Evolutionary conservation across 164 flowering plant species (phyloP).

Genomic region (Piper betle): DNA sequence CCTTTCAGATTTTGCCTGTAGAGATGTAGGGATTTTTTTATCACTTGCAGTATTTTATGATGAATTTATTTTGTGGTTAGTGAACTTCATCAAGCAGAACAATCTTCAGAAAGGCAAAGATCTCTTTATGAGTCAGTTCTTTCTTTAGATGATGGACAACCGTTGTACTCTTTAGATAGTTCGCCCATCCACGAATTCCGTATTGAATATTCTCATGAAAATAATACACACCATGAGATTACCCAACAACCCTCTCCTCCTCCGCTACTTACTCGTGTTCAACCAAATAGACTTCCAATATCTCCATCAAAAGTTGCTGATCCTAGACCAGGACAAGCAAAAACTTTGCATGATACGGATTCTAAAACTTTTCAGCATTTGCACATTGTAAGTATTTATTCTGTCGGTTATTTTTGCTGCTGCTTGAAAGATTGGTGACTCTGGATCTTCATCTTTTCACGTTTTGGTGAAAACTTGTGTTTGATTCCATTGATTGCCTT

Average conservation of each 20-base stretch:
- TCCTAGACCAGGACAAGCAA: conserved; percentile 92
- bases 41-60: neutral
- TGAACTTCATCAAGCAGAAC: conserved; percentile 54
- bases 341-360: conserved; percentile 30
- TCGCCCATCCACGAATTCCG: conserved; percentile 11
- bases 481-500: neutral
- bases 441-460: neutral
- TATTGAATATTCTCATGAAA: conserved; percentile 20
- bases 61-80: conserved; percentile 7
- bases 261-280: conserved; percentile 75
- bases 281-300: conserved; percentile 43
- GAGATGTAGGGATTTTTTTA: neutral
- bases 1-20: neutral
- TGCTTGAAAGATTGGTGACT: neutral
- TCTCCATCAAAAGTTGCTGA: conserved; percentile 93
- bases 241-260: conserved; percentile 86
- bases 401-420: neutral
- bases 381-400: conserved; percentile 49
- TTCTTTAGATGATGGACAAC: conserved; percentile 85
- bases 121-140: conserved; percentile 74
- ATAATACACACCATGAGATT: conserved; percentile 28
- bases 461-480: neutral
- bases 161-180: conserved; percentile 40
- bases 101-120: conserved; percentile 18
- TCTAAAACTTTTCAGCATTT: conserved; percentile 59